Conservation (phyloP, 345 rosid species). For the Luvunga scandens region DNA sequence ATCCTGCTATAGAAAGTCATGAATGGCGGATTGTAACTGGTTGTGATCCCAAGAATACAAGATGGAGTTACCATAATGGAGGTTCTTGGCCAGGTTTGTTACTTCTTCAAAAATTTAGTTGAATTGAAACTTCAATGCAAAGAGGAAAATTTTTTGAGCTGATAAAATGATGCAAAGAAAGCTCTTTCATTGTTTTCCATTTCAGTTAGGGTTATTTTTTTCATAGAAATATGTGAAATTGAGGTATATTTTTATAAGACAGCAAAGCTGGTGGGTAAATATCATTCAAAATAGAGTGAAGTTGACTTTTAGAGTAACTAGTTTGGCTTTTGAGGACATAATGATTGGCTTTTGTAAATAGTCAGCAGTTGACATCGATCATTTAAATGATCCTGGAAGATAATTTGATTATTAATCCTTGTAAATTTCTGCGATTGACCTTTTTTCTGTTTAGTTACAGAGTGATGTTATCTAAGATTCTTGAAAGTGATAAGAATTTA, state of each 20-base stretch:
- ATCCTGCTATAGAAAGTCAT: conserved; percentile 59
- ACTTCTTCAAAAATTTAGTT: background rate
- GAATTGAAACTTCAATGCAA: background rate
- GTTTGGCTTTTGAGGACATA: no score
- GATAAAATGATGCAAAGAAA: background rate
- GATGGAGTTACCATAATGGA: conserved; percentile 70
- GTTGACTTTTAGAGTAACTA: no score
- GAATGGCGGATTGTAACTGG: conserved; percentile 61
- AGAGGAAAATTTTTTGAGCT: background rate
- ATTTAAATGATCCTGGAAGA: background rate
- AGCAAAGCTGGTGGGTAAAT: background rate
- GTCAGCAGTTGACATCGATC: background rate
- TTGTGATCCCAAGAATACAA: conserved; percentile 63
- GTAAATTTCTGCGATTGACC: background rate
- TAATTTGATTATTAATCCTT: background rate
- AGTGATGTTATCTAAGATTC: background rate
- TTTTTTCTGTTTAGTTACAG: background rate
- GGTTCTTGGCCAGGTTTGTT: conserved; percentile 71
- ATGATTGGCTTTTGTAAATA: background rate
- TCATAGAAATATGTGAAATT: background rate
- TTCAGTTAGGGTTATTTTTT: background rate
- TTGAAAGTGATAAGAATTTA: background rate
- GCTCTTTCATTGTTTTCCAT: background rate
- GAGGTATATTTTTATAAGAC: background rate
- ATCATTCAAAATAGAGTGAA: background rate